Base-by-base conservation (phyloP, 2,329 filamentous ascomycete genomes). In the Pseudopyricularia cyperi region DNA sequence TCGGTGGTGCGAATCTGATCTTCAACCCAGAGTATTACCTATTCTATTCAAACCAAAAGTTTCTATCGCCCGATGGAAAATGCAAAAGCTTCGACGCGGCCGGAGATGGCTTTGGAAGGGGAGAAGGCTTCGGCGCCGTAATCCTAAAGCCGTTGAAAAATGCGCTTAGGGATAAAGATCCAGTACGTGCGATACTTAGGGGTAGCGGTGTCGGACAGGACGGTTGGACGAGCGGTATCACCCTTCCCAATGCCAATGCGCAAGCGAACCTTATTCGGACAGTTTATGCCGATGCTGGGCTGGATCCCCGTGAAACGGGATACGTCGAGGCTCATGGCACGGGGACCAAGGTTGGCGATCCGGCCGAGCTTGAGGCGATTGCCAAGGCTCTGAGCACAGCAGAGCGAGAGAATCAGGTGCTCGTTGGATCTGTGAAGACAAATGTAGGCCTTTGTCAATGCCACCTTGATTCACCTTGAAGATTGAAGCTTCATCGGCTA, bases 81-180 rank as follows among this genome's bases (percentile, higher is more conserved):
- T 56, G 32, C n/a, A 47, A 52, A 39, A 48, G 55, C 0, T 70
- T 73, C 44, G 61, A 66, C 19, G 62, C 67, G 0, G 64, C 61
- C 12, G 57, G 66, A 26, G 72, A 73, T 53, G 74, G 74, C 1
- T 77, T 75, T 54, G 66, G 62, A 0, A 72, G 65, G 11, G 73
- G 69, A 1, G 74, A 77, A 53, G 74, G 70, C 1, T 58, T 68
- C 3, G 66, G 57, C 2, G 57, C 63, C 5, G 42, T 77, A 1
- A 51, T 73, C 1, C 51, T 77, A 0, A 68, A 67, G 2, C 52
- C 57, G 1, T 63, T 66, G 17, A 71, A 75, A 53, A 73, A 37
- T 1, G 55, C 55, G 3, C 9, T 58, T 37, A 3, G 33, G 17
- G 54, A 57, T 33, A 52, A 52, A 48, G 54, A 55, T 44, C 47